phyloP scores from a whole-genome alignment of 2,329 filamentous ascomycete genomes.

The Calonectria multiphialidica region DNA sequence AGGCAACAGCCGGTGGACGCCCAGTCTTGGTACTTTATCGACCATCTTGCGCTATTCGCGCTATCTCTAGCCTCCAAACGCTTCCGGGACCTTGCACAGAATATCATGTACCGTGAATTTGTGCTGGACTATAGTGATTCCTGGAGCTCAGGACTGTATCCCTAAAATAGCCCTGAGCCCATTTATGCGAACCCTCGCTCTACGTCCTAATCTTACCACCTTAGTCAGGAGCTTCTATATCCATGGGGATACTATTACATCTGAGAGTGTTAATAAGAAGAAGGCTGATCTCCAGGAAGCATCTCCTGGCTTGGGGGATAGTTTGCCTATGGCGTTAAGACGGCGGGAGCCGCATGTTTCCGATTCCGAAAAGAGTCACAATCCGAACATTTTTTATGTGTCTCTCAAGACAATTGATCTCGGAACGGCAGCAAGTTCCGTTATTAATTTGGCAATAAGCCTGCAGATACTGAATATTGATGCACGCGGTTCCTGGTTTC shows the following conservation, averaged over 20 bases:
- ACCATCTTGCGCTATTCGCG: slow-evolving; percentile 10
- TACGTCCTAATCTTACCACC: neutral
- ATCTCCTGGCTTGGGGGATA: neutral
- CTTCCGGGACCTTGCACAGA: slow-evolving; percentile 5
- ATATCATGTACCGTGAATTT: slow-evolving; percentile 16
- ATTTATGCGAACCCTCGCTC: neutral
- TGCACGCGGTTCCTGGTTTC: neutral
- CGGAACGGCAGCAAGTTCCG: neutral
- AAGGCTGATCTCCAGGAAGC: neutral
- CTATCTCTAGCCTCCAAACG: slow-evolving; percentile 6
- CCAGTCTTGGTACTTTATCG: slow-evolving; percentile 14
- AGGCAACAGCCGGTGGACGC: neutral
- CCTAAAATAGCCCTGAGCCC: slow-evolving; percentile 15
- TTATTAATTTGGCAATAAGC: neutral
- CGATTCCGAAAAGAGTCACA: neutral
- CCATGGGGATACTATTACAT: neutral
- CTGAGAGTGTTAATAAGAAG: neutral
- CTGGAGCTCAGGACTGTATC: neutral
- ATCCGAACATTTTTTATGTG: neutral
- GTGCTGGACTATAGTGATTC: slow-evolving; percentile 12
- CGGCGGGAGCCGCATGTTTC: neutral
- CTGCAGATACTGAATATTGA: slow-evolving; percentile 17
- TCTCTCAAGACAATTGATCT: slow-evolving; percentile 10
- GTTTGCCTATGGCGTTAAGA: neutral
- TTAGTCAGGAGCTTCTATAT: slow-evolving; percentile 4